Percentiles rank a stretch among this genome's conserved stretches.
These are phyloP conservation scores for Candida palmyrensis DNA, from an alignment of 805 yeast species.

Conservation along the genomic window DNA sequence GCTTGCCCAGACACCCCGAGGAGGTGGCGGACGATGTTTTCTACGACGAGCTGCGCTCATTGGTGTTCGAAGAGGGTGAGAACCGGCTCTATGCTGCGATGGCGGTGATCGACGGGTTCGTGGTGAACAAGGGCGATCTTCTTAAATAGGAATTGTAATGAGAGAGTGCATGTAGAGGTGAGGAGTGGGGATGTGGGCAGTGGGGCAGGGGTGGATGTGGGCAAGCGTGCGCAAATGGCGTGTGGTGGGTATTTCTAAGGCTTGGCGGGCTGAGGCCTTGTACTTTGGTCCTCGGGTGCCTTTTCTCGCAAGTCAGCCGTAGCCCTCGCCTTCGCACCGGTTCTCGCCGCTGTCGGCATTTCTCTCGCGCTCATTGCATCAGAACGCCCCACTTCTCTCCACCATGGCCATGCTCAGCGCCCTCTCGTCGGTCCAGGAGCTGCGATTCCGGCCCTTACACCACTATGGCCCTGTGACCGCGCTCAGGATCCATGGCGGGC, in stretches of 20 bases:
- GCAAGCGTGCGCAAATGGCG: too few relatives aligned
- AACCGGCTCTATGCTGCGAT: conserved; percentile 95
- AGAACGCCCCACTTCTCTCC: too few relatives aligned
- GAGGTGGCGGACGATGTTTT: conserved; percentile 94
- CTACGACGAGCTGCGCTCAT: conserved; percentile 60
- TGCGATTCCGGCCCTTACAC: conserved; percentile 10
- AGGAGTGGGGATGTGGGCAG: too few relatives aligned
- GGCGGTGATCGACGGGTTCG: conserved; percentile 87
- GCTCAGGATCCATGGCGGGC: conserved; percentile 39
- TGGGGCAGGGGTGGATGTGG: too few relatives aligned
- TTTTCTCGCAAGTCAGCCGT: too few relatives aligned
- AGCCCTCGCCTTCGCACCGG: too few relatives aligned
- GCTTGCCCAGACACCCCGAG: conserved; percentile 91
- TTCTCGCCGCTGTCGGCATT: too few relatives aligned
- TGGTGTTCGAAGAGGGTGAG: conserved; percentile 95
- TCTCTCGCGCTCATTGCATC: too few relatives aligned
- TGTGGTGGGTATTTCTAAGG: too few relatives aligned
- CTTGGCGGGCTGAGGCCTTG: too few relatives aligned
- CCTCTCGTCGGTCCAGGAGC: conserved; percentile 15
- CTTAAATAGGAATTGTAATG: conserved; percentile 1
- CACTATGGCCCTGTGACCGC: conserved; percentile 73
- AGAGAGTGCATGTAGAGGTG: too few relatives aligned
- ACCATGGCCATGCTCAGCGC: conserved; percentile 6
- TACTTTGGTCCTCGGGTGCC: too few relatives aligned
- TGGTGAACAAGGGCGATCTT: conserved; percentile 68